Conservation (phyloP, 768 basidiomycete species). For the Mycena metata region DNA sequence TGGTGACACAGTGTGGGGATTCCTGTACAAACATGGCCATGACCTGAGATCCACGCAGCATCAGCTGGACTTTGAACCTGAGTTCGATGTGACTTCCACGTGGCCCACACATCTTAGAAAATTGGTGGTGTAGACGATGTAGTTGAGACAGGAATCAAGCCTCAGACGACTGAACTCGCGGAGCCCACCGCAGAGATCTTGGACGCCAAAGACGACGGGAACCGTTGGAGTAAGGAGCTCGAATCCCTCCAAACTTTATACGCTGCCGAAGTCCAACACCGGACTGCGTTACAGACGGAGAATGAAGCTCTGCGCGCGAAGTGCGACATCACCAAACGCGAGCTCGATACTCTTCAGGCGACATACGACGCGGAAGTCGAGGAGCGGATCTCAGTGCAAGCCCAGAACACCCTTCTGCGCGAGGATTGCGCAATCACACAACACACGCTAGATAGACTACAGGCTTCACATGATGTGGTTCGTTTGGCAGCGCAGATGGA, state of each 20-base stretch:
- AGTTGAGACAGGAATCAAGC: neutral
- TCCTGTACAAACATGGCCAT: too few relatives aligned
- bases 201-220: neutral
- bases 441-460: too few relatives aligned
- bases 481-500: too few relatives aligned
- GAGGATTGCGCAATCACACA: neutral
- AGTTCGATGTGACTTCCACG: too few relatives aligned
- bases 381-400: too few relatives aligned
- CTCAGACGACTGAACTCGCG: neutral
- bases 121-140: neutral
- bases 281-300: neutral
- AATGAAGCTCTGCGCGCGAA: neutral
- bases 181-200: neutral
- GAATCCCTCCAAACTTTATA: conserved; percentile 8
- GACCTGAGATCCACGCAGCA: too few relatives aligned
- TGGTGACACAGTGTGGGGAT: too few relatives aligned
- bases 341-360: neutral
- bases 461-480: too few relatives aligned
- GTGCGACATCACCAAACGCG: too few relatives aligned
- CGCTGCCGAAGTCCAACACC: neutral
- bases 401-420: neutral
- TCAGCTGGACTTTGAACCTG: too few relatives aligned
- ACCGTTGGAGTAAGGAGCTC: neutral
- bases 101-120: too few relatives aligned
- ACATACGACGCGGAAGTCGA: neutral